These are phyloP conservation scores for Eucalyptus tenuipes DNA, from an alignment of 345 rosid species.

Conservation along the genomic window DNA sequence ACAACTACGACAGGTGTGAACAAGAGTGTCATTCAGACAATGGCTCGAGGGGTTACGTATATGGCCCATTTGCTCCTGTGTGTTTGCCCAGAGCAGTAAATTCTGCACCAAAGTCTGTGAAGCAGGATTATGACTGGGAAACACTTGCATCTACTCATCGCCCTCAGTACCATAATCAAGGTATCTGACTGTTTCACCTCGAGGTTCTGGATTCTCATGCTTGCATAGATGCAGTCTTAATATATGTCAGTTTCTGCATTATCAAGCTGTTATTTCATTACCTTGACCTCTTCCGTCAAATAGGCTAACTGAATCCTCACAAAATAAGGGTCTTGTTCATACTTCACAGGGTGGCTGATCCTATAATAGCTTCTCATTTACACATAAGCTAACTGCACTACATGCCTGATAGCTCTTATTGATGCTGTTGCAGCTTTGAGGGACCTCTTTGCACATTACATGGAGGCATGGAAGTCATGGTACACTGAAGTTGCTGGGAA, in stretches of 20 bases:
- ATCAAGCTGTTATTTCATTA: background rate
- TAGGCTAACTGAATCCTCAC: background rate
- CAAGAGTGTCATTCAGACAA: conserved; percentile 8
- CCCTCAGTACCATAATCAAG: conserved; percentile 59
- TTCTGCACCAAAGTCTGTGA: conserved; percentile 9
- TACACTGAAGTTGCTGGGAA: conserved; percentile 33
- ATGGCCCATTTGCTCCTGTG: conserved; percentile 43
- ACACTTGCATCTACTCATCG: conserved; percentile 30
- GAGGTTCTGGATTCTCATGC: background rate
- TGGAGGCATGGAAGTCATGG: conserved; percentile 65
- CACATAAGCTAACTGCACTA: background rate
- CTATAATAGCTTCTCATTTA: background rate
- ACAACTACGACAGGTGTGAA: conserved; percentile 1
- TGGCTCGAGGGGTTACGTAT: conserved; percentile 27
- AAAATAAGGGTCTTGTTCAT: background rate
- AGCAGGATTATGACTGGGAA: conserved; percentile 27
- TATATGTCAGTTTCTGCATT: background rate
- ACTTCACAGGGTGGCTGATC: background rate
- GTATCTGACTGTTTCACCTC: conserved; percentile 2
- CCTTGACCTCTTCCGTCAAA: background rate
- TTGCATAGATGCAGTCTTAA: background rate
- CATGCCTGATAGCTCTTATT: background rate
- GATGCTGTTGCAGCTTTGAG: conserved; percentile 38
- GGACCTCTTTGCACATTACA: conserved; percentile 61
- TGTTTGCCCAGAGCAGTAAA: background rate